Conservation (phyloP, 2,329 filamentous ascomycete genomes). For the Dothistroma pini region DNA sequence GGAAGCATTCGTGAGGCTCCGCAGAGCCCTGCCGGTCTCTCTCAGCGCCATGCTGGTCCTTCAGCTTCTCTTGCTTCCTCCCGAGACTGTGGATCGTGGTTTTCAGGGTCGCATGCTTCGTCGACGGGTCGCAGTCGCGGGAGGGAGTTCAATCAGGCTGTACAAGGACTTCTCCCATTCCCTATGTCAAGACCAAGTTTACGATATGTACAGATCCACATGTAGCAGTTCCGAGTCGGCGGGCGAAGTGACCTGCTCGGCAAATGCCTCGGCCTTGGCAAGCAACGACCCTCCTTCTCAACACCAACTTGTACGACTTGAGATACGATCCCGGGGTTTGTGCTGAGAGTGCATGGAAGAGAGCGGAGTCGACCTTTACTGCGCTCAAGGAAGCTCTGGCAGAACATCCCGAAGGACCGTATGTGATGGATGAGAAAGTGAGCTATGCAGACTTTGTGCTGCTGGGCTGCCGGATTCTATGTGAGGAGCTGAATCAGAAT, state of each 20-base stretch:
- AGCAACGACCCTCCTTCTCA: not conserved
- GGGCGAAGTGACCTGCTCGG: not conserved
- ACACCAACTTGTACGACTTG: not conserved
- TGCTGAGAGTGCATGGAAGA: constrained; percentile 43
- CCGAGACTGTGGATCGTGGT: not conserved
- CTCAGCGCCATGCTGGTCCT: constrained; percentile 23
- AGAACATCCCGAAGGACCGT: constrained; percentile 56
- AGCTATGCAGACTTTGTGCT: constrained; percentile 57
- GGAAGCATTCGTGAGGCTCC: constrained; percentile 21
- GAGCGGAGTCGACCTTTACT: constrained; percentile 47
- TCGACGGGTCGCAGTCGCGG: not conserved
- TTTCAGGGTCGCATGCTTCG: not conserved
- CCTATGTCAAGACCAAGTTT: not conserved
- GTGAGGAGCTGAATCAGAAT: constrained; percentile 25
- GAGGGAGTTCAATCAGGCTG: not conserved
- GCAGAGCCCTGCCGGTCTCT: constrained; percentile 24
- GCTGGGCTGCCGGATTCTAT: constrained; percentile 43
- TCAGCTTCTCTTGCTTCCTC: not conserved
- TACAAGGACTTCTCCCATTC: too few relatives aligned
- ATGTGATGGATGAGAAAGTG: constrained; percentile 54
- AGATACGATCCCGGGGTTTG: not conserved
- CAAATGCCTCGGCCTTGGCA: not conserved
- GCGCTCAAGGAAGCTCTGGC: constrained; percentile 4
- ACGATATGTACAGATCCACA: not conserved
- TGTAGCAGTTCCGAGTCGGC: not conserved